These are phyloP conservation scores for Naumovozyma dairenensis DNA, from an alignment of 805 yeast genomes.

Conservation along the genomic window DNA sequence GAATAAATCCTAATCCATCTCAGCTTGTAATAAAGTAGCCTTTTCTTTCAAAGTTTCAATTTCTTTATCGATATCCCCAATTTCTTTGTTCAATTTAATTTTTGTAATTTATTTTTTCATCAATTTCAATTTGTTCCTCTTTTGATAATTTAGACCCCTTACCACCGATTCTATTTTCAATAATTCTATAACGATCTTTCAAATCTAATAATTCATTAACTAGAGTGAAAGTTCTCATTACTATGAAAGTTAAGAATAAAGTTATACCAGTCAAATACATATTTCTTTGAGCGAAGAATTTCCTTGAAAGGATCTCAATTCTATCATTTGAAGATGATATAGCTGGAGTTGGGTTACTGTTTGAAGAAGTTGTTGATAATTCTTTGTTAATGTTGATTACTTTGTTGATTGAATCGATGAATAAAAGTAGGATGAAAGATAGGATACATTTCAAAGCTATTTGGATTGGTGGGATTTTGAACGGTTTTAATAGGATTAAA, in stretches of 20 bases:
- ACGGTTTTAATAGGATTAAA: constrained; percentile 53
- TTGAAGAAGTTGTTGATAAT: constrained; percentile 27
- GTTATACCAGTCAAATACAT: constrained; percentile 94
- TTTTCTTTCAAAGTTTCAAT: constrained; percentile 63
- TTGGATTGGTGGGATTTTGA: constrained; percentile 59
- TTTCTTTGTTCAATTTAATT: constrained; percentile 21
- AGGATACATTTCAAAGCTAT: constrained; percentile 72
- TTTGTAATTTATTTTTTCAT: constrained; percentile 7
- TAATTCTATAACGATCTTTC: constrained; percentile 42
- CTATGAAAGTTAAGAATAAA: constrained; percentile 74
- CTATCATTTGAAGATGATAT: constrained; percentile 41
- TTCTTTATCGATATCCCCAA: constrained; percentile 53
- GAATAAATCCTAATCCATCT: constrained; percentile 23
- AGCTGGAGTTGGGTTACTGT: constrained; percentile 19
- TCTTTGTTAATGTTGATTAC: constrained; percentile 62
- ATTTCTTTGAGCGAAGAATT: constrained; percentile 93
- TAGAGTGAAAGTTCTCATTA: constrained; percentile 72
- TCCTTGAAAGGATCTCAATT: constrained; percentile 78
- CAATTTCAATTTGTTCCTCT: constrained; percentile 1
- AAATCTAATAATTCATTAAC: constrained; percentile 61
- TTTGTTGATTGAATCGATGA: constrained; percentile 81
- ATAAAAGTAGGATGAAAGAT: constrained; percentile 73
- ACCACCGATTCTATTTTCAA: neutral
- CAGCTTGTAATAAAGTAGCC: constrained; percentile 59
- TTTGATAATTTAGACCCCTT: neutral